These are phyloP conservation scores for Nymphaea colorata DNA, from an alignment of 164 flowering plant genomes.

Conservation along the genomic window DNA sequence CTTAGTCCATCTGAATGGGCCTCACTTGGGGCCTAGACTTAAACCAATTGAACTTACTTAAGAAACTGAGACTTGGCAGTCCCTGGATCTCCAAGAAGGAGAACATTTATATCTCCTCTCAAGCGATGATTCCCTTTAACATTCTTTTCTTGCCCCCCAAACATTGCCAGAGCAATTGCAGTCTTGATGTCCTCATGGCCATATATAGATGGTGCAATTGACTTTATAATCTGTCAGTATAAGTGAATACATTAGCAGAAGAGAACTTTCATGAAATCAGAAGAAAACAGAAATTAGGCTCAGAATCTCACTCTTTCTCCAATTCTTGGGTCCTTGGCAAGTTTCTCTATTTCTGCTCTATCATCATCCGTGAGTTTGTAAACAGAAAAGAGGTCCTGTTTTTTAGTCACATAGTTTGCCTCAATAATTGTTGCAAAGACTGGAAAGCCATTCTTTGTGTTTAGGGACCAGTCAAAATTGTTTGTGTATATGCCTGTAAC, in stretches of 20 bases:
- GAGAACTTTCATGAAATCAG: neutral
- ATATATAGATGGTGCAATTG: slow-evolving; percentile 96
- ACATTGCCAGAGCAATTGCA: slow-evolving; percentile 96
- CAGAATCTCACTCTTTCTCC: slow-evolving; percentile 78
- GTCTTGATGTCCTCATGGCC: slow-evolving; percentile 98
- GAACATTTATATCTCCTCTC: slow-evolving; percentile 93
- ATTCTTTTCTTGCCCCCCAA: slow-evolving; percentile 98
- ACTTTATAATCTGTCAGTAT: slow-evolving; percentile 62
- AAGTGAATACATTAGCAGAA: slow-evolving; percentile 1
- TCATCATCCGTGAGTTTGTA: slow-evolving; percentile 97
- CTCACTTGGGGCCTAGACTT: neutral
- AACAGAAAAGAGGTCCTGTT: slow-evolving; percentile 95
- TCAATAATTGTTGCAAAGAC: slow-evolving; percentile 94
- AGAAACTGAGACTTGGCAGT: slow-evolving; percentile 99
- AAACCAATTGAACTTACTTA: slow-evolving; percentile 40
- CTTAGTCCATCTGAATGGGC: neutral
- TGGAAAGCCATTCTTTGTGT: slow-evolving; percentile 98
- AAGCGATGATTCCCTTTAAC: slow-evolving; percentile 87
- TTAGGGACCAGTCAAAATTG: slow-evolving; percentile 86
- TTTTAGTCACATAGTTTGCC: slow-evolving; percentile 89
- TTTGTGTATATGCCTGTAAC: slow-evolving; percentile 93
- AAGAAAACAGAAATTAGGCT: neutral
- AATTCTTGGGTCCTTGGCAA: slow-evolving; percentile 95
- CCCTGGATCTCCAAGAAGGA: slow-evolving; percentile 95
- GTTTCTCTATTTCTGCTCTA: slow-evolving; percentile 78